Evolutionary conservation across 2,329 filamentous ascomycete species (phyloP).

Genomic region (Pseudopithomyces maydicus): DNA sequence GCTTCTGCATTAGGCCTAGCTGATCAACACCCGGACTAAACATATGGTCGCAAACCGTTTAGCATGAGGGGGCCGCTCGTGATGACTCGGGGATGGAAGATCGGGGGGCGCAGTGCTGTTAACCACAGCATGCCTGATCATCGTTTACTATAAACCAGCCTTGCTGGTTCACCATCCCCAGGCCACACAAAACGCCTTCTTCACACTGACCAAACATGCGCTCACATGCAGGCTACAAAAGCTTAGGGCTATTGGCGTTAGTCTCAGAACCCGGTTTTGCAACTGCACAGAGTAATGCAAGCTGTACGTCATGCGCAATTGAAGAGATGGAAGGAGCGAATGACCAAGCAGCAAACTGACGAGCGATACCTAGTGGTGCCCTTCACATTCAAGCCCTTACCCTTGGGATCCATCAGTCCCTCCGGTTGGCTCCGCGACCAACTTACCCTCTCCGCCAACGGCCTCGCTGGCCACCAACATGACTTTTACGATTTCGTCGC

Average conservation of each 20-base stretch:
- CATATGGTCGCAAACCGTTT: background rate
- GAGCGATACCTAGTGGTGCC: constrained; percentile 24
- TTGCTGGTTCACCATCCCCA: background rate
- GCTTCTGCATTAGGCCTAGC: background rate
- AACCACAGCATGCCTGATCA: background rate
- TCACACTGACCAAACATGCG: background rate
- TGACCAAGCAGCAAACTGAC: background rate
- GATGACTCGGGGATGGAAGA: background rate
- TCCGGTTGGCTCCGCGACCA: constrained; percentile 60
- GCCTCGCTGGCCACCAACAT: constrained; percentile 59
- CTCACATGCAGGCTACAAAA: background rate
- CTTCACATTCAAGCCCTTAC: constrained; percentile 47
- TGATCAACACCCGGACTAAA: background rate
- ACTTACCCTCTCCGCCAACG: constrained; percentile 54
- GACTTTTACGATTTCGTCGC: constrained; percentile 63
- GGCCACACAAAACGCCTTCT: background rate
- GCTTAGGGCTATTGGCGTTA: background rate
- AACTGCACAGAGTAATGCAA: background rate
- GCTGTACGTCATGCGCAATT: background rate
- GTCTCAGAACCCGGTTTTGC: background rate
- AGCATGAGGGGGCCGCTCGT: background rate
- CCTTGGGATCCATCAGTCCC: constrained; percentile 57
- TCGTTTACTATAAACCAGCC: background rate
- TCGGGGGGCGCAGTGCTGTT: background rate
- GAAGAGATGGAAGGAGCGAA: background rate